Evolutionary conservation across 192 early-diverging fungal genomes (phyloP), one percentile per base, ranked within the genome.

Genomic region (Thamnidium elegans): DNA sequence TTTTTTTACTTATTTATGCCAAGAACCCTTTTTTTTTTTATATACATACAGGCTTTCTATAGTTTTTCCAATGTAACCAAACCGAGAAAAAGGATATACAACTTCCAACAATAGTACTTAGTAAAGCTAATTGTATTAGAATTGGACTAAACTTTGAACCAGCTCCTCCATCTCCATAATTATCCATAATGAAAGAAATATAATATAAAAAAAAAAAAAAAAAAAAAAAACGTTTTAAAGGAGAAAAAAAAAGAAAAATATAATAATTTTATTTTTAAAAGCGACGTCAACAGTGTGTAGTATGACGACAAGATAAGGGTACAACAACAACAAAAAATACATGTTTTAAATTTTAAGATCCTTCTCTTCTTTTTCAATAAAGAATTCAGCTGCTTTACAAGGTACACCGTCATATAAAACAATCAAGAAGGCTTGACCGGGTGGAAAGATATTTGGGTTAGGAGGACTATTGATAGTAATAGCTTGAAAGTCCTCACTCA

Each of bases 21-120:
- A 34, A 34, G 58, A 15, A 26, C 26, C 26, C 1, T 3, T 26
- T 3, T 26, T 19, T 6, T n/a, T 23, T 4, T 21, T 44, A 20
- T 31, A 14, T 50, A 72, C 75, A 55, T 78, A 82, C 83, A 42
- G 83, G 83, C 56, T 85, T 85, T 47, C 81, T 67, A 43, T 85
- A 85, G 70, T 81, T 79, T 50, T 85, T 85, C 67, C 82, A 69
- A 50, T 85, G 83, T 48, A 76, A 71, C 81, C 79, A 85, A 50
- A 83, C 79, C 10, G 83, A 75, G 7, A 77, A 47, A 1, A 78
- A 20, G 11, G 83, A 85, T 14, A 85, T 77, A 34, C 70, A 21
- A 32, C 76, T 81, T 14, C 77, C 78, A 31, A 70, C 69, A 36
- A 80, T 31, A 7, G 81, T 81, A 68, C 80, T 81, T n/a, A 79